Evolutionary conservation across 768 basidiomycete species (phyloP), one percentile per base, ranked within the genome.

Genomic region (Hericium alpestre): DNA sequence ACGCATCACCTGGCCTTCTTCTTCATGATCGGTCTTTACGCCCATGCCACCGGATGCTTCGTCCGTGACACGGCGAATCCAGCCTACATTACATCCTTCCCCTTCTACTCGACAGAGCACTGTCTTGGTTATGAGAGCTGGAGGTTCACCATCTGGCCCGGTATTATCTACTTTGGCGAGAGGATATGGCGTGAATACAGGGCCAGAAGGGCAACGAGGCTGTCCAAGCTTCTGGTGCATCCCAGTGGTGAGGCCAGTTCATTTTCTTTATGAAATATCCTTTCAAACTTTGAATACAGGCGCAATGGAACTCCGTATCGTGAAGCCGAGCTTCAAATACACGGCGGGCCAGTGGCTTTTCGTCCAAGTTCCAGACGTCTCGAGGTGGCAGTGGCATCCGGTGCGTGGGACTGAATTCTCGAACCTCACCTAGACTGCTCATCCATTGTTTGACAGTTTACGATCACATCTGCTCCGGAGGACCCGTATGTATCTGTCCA

Each of bases 1-100:
- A 93, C 93, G 38, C 93, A 95, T 62, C 93, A 94, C 63, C 81
- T 93, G 41, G 90, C 90, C 11, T 91, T 93, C 78, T 90, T 93
- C 74, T 93, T 94, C 75, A 90, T 94, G 83, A 75, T 94, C 59
- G 89, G 82, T 37, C 80, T 96, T 50, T 95, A 88, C 71, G 79
- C 88, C 20, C 93, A 94, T 69, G 92, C 93, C 9, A 87, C 87
- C 56, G 93, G 93, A 4, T 97, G 93, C 71, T 97, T 97, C 71
- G 93, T 97, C 58, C 91, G 93, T 51, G 91, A 93, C 68, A 76
- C 80, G n/a, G 73, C 75, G 15, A 69, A 83, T 38, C 90, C 92
- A n/a, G 86, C 82, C 61, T 83, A 80, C 68, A 84, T 73, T 57
- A 3, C 68, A 1, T 69, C 75, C 1, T 95, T 94, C 79, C 92